phyloP scores from a whole-genome alignment of 2,329 filamentous ascomycete species.

The Colletotrichum sp. region DNA sequence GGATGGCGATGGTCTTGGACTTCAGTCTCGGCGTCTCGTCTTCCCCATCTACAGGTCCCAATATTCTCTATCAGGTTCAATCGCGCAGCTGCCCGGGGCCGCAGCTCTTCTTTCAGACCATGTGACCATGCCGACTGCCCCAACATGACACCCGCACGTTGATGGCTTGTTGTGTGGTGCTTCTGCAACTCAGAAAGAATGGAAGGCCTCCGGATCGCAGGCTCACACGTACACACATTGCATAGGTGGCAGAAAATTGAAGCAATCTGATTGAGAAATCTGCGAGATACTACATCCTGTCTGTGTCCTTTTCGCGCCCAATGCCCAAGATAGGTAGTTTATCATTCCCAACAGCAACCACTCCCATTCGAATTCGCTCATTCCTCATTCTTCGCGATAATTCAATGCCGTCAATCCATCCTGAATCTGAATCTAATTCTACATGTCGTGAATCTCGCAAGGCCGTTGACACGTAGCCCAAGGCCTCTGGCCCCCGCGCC shows the following conservation, averaged over 20 bases:
- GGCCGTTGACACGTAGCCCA: neutral
- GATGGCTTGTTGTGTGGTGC: too few relatives aligned
- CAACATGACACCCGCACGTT: too few relatives aligned
- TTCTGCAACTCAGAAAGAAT: too few relatives aligned
- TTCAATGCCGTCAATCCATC: neutral
- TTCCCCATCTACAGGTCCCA: too few relatives aligned
- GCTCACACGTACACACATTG: too few relatives aligned
- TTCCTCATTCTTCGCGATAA: neutral
- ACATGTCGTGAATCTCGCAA: neutral
- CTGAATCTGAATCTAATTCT: neutral
- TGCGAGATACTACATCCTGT: fast-evolving
- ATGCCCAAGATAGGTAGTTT: neutral
- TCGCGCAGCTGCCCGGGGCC: too few relatives aligned
- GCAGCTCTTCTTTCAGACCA: too few relatives aligned
- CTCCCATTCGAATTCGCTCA: neutral
- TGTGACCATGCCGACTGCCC: too few relatives aligned
- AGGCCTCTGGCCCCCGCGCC: neutral
- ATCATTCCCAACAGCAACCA: neutral
- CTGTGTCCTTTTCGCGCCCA: neutral
- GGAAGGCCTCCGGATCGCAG: too few relatives aligned
- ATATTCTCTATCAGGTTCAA: too few relatives aligned
- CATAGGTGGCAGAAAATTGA: fast-evolving
- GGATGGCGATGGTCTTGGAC: too few relatives aligned
- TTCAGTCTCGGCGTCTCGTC: too few relatives aligned
- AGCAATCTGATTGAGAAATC: fast-evolving